Conservation (phyloP, 202 grass and related monocot species). For the Zoysia matrella region DNA sequence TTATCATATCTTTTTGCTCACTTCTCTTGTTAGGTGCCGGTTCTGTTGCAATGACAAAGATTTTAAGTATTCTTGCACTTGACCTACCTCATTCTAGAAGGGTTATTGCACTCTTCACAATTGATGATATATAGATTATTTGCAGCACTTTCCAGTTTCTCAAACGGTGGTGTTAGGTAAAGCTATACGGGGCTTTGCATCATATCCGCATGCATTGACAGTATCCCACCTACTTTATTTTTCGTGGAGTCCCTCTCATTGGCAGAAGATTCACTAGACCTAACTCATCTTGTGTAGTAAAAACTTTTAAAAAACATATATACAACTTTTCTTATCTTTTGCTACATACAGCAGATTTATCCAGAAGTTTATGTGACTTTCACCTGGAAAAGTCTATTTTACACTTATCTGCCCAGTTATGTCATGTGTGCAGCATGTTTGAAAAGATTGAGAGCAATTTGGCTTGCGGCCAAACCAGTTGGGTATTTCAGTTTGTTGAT, state of each 20-base stretch:
- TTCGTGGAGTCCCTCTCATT: slow-evolving; percentile 23
- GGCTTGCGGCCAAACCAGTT: slow-evolving; percentile 50
- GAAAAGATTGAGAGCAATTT: slow-evolving; percentile 49
- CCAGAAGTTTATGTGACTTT: slow-evolving; percentile 45
- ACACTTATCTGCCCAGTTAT: slow-evolving; percentile 46
- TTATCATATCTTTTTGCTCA: slow-evolving; percentile 53
- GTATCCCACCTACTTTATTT: slow-evolving; percentile 52
- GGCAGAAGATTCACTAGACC: slow-evolving; percentile 54
- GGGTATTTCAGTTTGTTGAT: slow-evolving; percentile 39
- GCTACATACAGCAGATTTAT: slow-evolving; percentile 41
- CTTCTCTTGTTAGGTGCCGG: slow-evolving; percentile 55
- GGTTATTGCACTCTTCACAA: slow-evolving; percentile 51
- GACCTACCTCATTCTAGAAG: slow-evolving; percentile 65
- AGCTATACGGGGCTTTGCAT: slow-evolving; percentile 53
- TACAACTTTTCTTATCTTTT: slow-evolving; percentile 35
- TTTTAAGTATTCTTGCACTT: slow-evolving; percentile 41
- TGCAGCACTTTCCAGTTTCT: slow-evolving; percentile 52
- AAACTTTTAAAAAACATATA: slow-evolving; percentile 46
- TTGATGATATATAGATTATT: slow-evolving; percentile 46
- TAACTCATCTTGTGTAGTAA: slow-evolving; percentile 49
- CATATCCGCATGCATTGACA: slow-evolving; percentile 50
- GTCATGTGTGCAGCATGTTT: slow-evolving; percentile 41
- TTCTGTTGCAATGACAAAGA: slow-evolving; percentile 59
- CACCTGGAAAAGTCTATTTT: slow-evolving; percentile 25
- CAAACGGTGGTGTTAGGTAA: slow-evolving; percentile 64